Percentiles rank a stretch among this genome's conserved stretches.
Evolutionary conservation across 2,329 filamentous ascomycete genomes (phyloP).

Genomic region (Penicillium sp.): DNA sequence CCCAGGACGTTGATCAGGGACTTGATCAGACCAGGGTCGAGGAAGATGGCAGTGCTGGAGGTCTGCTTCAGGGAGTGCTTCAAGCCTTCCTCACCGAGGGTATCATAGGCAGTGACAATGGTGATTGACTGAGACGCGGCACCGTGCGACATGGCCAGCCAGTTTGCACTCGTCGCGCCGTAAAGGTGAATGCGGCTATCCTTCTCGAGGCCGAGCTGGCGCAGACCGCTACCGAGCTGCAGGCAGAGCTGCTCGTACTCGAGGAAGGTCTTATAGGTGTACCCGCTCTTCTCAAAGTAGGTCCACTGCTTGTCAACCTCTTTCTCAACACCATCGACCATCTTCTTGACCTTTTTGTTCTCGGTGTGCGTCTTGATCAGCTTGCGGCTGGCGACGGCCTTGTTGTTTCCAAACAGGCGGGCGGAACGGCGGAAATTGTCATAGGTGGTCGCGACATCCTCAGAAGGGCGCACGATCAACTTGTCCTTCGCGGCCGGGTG

Average conservation of each 20-base stretch:
- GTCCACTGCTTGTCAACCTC: constrained; percentile 90
- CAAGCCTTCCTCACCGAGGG: constrained; percentile 78
- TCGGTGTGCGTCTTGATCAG: constrained; percentile 77
- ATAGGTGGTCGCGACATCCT: constrained; percentile 72
- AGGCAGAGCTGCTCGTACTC: constrained; percentile 72
- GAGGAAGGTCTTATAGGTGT: constrained; percentile 72
- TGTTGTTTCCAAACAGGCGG: constrained; percentile 59
- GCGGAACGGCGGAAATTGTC: constrained; percentile 73
- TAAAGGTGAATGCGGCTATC: constrained; percentile 75
- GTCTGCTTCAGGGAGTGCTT: constrained; percentile 84
- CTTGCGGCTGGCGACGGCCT: constrained; percentile 68
- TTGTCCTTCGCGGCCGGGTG: constrained; percentile 69
- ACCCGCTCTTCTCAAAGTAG: constrained; percentile 79
- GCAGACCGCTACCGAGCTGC: constrained; percentile 69
- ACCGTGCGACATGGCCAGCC: constrained; percentile 78
- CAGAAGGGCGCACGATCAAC: constrained; percentile 63
- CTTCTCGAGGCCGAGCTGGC: constrained; percentile 67
- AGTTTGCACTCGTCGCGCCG: constrained; percentile 78
- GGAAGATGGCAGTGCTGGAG: constrained; percentile 76
- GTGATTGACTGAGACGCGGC: constrained; percentile 80
- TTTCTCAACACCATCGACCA: constrained; percentile 73
- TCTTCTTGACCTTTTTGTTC: constrained; percentile 85
- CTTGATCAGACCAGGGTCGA: constrained; percentile 73
- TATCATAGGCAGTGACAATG: constrained; percentile 94
- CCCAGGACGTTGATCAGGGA: constrained; percentile 58